These are phyloP conservation scores for Tulasnella sp. DNA, from an alignment of 768 basidiomycete species.

Conservation along the genomic window DNA sequence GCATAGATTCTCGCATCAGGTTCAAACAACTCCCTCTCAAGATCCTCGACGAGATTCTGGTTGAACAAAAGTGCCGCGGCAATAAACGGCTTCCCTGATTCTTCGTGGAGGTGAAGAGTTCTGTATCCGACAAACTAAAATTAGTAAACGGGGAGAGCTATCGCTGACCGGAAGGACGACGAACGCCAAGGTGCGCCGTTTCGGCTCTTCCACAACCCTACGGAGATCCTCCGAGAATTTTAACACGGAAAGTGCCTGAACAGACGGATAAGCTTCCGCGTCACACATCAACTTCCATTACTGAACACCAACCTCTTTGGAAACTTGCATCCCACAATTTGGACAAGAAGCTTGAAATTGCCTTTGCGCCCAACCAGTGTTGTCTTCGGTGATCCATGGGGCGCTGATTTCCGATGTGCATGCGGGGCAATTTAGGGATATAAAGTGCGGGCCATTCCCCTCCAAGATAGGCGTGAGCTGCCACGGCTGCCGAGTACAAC, in stretches of 20 bases:
- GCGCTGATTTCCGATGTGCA: neutral
- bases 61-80: conserved; percentile 15
- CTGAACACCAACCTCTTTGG: neutral
- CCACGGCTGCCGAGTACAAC: conserved; percentile 29
- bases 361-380: conserved; percentile 4
- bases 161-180: neutral
- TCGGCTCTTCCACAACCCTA: conserved; percentile 9
- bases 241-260: neutral
- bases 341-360: neutral
- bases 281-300: neutral
- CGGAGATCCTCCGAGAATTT: conserved; percentile 25
- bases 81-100: conserved; percentile 10
- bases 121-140: neutral
- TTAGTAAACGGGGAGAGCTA: neutral
- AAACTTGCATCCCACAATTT: conserved; percentile 1
- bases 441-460: neutral
- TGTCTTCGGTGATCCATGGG: neutral
- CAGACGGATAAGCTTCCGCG: neutral
- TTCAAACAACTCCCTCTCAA: neutral
- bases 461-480: conserved; percentile 19
- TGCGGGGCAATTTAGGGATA: neutral
- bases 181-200: conserved; percentile 23
- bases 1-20: conserved; percentile 6
- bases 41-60: conserved; percentile 1
- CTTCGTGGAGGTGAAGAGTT: conserved; percentile 17